Conservation (phyloP, 768 basidiomycete genomes). For the Kwoniella pini region DNA sequence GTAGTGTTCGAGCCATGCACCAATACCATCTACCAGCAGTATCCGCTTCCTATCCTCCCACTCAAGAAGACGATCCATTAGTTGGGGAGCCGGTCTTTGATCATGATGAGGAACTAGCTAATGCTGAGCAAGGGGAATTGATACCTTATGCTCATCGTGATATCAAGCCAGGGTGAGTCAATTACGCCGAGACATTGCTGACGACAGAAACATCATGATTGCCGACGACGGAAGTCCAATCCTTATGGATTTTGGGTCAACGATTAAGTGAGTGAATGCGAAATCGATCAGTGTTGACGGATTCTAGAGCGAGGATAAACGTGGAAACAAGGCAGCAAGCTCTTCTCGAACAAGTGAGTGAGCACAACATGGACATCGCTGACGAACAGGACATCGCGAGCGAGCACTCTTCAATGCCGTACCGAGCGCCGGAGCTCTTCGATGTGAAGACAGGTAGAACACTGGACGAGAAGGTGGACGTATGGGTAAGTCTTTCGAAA, state of each 20-base stretch:
- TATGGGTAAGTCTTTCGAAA: constrained; percentile 72
- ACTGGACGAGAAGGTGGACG: constrained; percentile 92
- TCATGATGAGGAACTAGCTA: constrained; percentile 69
- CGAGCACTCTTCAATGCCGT: constrained; percentile 98
- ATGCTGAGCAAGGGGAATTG: constrained; percentile 58
- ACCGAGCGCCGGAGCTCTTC: constrained; percentile 94
- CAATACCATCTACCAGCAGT: constrained; percentile 66
- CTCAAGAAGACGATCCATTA: constrained; percentile 66
- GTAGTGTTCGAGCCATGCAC: constrained; percentile 83
- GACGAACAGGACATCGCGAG: constrained; percentile 78
- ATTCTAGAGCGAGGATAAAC: constrained; percentile 66
- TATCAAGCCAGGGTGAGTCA: constrained; percentile 85
- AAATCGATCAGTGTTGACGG: constrained; percentile 2
- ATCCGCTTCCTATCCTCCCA: constrained; percentile 40
- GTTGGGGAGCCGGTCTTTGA: constrained; percentile 72
- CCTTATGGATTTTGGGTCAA: constrained; percentile 97
- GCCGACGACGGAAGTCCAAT: constrained; percentile 86
- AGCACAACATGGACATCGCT: not conserved
- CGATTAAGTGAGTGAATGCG: constrained; percentile 60
- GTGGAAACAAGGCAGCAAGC: constrained; percentile 84
- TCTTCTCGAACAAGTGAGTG: constrained; percentile 74
- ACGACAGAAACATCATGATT: constrained; percentile 86
- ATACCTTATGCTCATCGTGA: constrained; percentile 96
- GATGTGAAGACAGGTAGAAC: constrained; percentile 88
- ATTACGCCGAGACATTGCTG: not conserved